Conservation (phyloP, 1,284 basidiomycete species). For the Rhodotorula mucilaginosa region DNA sequence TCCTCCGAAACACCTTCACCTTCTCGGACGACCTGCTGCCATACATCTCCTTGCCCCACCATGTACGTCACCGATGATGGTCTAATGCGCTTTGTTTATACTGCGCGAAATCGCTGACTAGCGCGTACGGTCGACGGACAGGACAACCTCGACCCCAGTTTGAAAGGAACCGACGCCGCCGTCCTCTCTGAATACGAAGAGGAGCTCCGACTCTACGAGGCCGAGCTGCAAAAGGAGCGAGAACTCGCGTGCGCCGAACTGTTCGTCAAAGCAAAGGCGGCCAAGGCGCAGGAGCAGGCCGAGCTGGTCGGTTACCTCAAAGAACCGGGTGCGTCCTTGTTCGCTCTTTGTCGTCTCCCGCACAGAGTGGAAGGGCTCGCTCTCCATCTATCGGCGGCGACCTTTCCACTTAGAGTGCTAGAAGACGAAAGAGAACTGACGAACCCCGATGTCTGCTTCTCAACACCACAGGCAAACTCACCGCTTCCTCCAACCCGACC, state of each 20-base stretch:
- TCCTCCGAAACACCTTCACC: constrained; percentile 43
- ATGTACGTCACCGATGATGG: constrained; percentile 11
- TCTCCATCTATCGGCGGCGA: background rate
- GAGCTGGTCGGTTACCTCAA: constrained; percentile 31
- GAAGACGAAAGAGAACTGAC: background rate
- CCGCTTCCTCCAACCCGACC: constrained; percentile 8
- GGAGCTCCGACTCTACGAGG: constrained; percentile 37
- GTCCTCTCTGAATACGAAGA: constrained; percentile 38
- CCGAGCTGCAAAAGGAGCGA: constrained; percentile 33
- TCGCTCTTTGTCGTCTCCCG: background rate
- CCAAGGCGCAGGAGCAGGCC: constrained; percentile 13
- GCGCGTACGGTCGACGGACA: background rate
- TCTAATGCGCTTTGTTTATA: no score
- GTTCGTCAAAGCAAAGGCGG: constrained; percentile 25
- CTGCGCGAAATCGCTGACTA: background rate
- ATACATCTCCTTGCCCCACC: constrained; percentile 39
- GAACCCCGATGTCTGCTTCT: background rate
- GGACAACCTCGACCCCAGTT: constrained; percentile 24
- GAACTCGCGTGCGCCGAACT: constrained; percentile 27
- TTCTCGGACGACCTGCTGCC: constrained; percentile 36
- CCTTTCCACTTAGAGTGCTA: no score
- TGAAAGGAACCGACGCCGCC: constrained; percentile 23
- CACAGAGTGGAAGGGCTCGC: background rate
- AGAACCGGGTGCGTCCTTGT: constrained; percentile 21
- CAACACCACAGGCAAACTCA: constrained; percentile 5